Evolutionary conservation across 129 eudicot genomes (phyloP), one percentile per base, ranked within the genome.

Genomic region (Escallonia rubra): DNA sequence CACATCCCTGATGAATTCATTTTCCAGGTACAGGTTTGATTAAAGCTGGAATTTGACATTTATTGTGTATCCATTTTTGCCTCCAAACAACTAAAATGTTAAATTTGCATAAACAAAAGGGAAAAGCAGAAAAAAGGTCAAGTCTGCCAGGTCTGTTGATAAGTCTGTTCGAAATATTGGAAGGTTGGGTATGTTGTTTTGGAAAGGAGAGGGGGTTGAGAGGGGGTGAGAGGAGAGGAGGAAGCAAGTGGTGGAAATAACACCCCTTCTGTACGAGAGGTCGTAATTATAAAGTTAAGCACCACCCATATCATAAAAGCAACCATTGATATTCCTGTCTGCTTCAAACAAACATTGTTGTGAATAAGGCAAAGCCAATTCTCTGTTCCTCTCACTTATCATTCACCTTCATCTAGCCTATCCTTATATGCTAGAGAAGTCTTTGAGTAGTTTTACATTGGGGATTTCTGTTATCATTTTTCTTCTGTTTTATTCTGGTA

Each of bases 1-100:
- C 98, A 92, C 72, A 68, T 92, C 6, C 98, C 95, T 8, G 98
- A 92, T 72, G 95, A 92, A 58, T 16, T 92, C 74, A 92, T 92
- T 72, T 89, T 92, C 57, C 95, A 86, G 98, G 98, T 92, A 81
- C 65, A 4, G 14, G 8, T 10, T 55, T 7, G 15, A 49, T 56
- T 65, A 47, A 13, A 40, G 13, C 53, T n/a, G 43, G 13, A 8
- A 58, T 7, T 39, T 57, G 10, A n/a, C 39, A 3, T 14, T 45
- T n/a, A 41, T 38, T 49, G 12, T 56, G 6, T 7, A 7, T 59
- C 8, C 12, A 61, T 51, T 16, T 38, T 7, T 44, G 43, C 48
- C 54, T 12, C 23, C 4, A n/a, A 34, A 3, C 34, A 52, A 13
- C 34, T 52, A 34, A 40, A 39, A 11, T 38, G 2, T 8, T 7